Base-by-base conservation (phyloP, 345 rosid species). In the Gossypium rotundifolium region DNA sequence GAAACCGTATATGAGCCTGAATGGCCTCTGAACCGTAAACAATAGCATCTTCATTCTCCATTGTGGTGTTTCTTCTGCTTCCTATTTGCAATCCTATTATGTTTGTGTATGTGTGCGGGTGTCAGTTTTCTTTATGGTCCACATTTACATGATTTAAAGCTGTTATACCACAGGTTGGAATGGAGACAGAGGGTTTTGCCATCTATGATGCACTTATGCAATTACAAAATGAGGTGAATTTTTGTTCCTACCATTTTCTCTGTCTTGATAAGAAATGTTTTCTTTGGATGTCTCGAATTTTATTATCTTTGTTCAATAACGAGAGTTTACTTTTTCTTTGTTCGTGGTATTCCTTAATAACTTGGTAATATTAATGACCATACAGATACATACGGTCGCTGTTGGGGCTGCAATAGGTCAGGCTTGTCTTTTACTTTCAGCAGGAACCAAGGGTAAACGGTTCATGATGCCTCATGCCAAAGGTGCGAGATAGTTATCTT, bases 121-220 rank as follows among this genome's bases (percentile, higher is more conserved):
- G 60, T 20, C 10, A 0, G 23, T 55, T 55, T 49, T 22, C 38
- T 49, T 67, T 69, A 51, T 0, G 0, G 44, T 25, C 42, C 18
- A 14, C 27, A 27, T 69, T 25, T 49, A 49, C 72, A 49, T 49
- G 25, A 68, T 48, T 68, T 23, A 11, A 40, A 60, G 14, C 2
- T 13, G 16, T 38, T 52, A 57, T 7, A 4, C 23, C 52, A 12
- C 88, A 95, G 98, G 99, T 95, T 63, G 98, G 90, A 9, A 83
- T 87, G 91, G 98, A 95, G 85, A 74, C 93, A 12, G 96, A 95
- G 77, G 99, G 96, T 59, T 92, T 95, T 85, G 98, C 97, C 4
- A 91, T 95, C 68, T 90, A 92, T 83, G 99, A 94, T 76, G 79
- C 94, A 59, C 51, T 95, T 81, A 91, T 89, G 98, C 91, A 87